A percentile compares a stretch with the other conserved stretches of the same genome.
These are phyloP conservation scores for Blastocladiella emersonii DNA, from an alignment of 371 early-diverging fungal genomes.

Conservation along the genomic window DNA sequence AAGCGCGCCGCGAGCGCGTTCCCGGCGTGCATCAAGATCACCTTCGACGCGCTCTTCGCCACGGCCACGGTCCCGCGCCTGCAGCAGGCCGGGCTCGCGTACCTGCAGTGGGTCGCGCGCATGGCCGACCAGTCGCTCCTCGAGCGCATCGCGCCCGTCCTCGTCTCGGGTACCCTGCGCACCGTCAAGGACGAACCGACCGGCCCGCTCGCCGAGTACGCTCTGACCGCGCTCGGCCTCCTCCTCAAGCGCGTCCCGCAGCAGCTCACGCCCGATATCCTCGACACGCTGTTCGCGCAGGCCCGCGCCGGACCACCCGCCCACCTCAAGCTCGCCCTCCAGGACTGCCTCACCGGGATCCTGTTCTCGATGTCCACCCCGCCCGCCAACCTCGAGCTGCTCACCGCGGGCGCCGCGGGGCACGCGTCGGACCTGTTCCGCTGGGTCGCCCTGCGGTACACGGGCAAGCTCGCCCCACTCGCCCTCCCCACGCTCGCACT, in stretches of 20 bases:
- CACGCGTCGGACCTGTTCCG: background rate
- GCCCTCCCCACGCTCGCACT: background rate
- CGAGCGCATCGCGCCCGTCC: background rate
- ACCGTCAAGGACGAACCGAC: background rate
- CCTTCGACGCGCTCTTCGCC: slow-evolving; percentile 34
- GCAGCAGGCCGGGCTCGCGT: slow-evolving; percentile 56
- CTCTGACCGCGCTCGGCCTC: background rate
- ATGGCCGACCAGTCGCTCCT: slow-evolving; percentile 16
- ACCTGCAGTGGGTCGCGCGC: slow-evolving; percentile 73
- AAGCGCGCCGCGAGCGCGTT: slow-evolving; percentile 23
- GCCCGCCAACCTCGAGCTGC: background rate
- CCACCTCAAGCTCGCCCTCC: background rate
- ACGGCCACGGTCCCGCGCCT: slow-evolving; percentile 42
- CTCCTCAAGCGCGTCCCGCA: background rate
- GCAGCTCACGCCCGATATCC: background rate
- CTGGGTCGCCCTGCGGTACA: background rate
- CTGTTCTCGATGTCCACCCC: background rate
- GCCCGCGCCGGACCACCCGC: background rate
- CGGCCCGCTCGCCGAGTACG: background rate
- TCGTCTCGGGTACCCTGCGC: background rate
- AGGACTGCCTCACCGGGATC: background rate
- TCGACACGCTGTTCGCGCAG: background rate
- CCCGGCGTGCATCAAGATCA: slow-evolving; percentile 27
- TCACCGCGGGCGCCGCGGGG: background rate
- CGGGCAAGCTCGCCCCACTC: background rate